These are phyloP conservation scores for Xylona heveae DNA, from an alignment of 495 filamentous ascomycete species.

Conservation along the genomic window DNA sequence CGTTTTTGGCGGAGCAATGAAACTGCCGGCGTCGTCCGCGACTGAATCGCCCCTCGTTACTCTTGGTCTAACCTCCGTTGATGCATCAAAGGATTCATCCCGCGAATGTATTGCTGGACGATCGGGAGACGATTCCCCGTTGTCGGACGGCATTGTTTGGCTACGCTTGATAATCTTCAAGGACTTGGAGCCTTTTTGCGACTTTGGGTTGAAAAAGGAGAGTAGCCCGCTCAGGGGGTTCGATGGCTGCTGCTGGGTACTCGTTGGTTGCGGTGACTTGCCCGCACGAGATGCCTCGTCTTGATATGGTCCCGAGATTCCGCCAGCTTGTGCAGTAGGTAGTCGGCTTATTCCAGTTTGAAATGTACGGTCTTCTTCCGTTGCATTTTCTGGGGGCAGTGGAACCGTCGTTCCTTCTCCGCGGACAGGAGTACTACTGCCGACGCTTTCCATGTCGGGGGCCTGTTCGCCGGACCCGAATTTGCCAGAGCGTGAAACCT, in stretches of 20 bases:
- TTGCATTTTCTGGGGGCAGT: constrained; percentile 32
- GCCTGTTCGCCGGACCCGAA: constrained; percentile 14
- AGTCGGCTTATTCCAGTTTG: constrained; percentile 6
- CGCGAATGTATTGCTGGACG: too few species aligned
- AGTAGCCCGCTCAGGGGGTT: constrained; percentile 37
- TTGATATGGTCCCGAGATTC: constrained; percentile 1
- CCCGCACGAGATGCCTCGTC: constrained; percentile 9
- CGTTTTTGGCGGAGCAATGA: constrained; percentile 64
- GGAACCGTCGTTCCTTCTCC: constrained; percentile 23
- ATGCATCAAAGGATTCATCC: too few species aligned
- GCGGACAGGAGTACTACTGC: constrained; percentile 8
- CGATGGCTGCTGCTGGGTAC: constrained; percentile 14
- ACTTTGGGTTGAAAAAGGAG: constrained; percentile 35
- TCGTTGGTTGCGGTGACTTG: too few species aligned
- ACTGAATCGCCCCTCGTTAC: constrained; percentile 23
- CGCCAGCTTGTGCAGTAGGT: neutral
- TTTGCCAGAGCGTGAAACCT: too few species aligned
- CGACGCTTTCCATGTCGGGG: constrained; percentile 15
- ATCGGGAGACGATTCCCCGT: too few species aligned
- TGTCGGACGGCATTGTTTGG: constrained; percentile 49
- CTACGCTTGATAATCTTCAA: constrained; percentile 59
- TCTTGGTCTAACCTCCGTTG: too few species aligned
- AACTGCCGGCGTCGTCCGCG: constrained; percentile 20
- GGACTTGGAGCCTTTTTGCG: constrained; percentile 24
- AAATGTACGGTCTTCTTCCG: constrained; percentile 26